Evolutionary conservation across 257 asterid species (phyloP).

Genomic region (Paraleonurus japonicus): DNA sequence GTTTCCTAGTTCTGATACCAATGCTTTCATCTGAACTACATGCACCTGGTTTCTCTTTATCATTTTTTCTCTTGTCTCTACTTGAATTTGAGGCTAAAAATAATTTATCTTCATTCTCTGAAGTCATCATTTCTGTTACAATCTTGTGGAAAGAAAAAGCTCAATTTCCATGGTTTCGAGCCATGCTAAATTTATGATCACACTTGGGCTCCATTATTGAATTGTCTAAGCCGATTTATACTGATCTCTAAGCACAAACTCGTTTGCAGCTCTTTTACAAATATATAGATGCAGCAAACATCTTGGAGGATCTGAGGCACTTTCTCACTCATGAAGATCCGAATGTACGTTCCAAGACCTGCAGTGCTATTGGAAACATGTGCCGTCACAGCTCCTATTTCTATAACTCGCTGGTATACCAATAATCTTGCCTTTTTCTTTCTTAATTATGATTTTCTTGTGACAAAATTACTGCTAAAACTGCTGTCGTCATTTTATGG

Average conservation of each 20-base stretch:
- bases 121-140: background rate
- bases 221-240: conserved; percentile 1
- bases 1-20: background rate
- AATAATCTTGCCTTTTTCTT: background rate
- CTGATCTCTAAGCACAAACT: conserved; percentile 23
- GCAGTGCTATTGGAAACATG: conserved; percentile 96
- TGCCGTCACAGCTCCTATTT: conserved; percentile 97
- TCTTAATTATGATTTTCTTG: background rate
- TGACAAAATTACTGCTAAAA: background rate
- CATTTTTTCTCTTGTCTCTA: background rate
- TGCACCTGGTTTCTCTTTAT: background rate
- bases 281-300: conserved; percentile 70
- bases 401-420: conserved; percentile 68
- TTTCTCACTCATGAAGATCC: conserved; percentile 86
- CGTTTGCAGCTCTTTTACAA: conserved; percentile 69
- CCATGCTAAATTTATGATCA: background rate
- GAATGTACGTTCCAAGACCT: conserved; percentile 84
- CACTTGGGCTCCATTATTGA: background rate
- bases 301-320: conserved; percentile 67
- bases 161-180: background rate
- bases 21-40: conserved; percentile 1
- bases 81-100: background rate
- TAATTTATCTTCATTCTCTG: conserved; percentile 1
- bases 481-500: background rate
- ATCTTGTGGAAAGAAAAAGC: background rate